These are phyloP conservation scores for Russula emetica DNA, from an alignment of 768 basidiomycete species.

Conservation along the genomic window DNA sequence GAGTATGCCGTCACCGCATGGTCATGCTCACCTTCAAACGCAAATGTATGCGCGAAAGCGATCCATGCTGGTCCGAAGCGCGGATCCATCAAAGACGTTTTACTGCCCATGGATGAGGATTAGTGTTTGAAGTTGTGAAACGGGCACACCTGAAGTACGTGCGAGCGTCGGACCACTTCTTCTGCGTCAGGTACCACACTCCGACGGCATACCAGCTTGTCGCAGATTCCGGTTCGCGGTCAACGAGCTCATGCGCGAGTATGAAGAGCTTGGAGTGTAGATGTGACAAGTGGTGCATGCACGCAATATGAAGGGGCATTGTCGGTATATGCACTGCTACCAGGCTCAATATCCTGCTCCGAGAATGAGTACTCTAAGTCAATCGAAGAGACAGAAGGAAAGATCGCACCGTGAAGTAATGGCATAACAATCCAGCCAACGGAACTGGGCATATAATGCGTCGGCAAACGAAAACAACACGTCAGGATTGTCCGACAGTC, in stretches of 20 bases:
- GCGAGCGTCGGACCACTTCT: slow-evolving; percentile 86
- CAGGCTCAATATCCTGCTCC: slow-evolving; percentile 70
- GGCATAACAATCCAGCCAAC: slow-evolving; percentile 91
- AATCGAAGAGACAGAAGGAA: not conserved
- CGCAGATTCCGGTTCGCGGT: slow-evolving; percentile 87
- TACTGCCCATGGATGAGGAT: slow-evolving; percentile 45
- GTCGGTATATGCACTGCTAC: slow-evolving; percentile 86
- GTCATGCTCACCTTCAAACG: slow-evolving; percentile 96
- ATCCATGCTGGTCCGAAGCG: slow-evolving; percentile 97
- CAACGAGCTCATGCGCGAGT: slow-evolving; percentile 93
- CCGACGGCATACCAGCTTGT: slow-evolving; percentile 99
- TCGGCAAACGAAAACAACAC: slow-evolving; percentile 89
- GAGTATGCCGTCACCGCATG: slow-evolving; percentile 98
- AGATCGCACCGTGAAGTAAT: slow-evolving; percentile 69
- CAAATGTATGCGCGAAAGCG: slow-evolving; percentile 96
- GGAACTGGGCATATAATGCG: slow-evolving; percentile 78
- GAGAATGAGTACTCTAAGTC: not conserved
- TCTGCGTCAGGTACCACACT: slow-evolving; percentile 86
- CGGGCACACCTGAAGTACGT: slow-evolving; percentile 85
- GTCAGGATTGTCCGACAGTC: slow-evolving; percentile 87
- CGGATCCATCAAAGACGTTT: slow-evolving; percentile 95
- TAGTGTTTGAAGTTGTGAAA: not conserved
- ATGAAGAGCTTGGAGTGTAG: slow-evolving; percentile 92
- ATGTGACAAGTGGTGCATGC: slow-evolving; percentile 94
- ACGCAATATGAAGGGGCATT: slow-evolving; percentile 92